These are phyloP conservation scores for Sindora glabra DNA, from an alignment of 306 rosid species.

Conservation along the genomic window DNA sequence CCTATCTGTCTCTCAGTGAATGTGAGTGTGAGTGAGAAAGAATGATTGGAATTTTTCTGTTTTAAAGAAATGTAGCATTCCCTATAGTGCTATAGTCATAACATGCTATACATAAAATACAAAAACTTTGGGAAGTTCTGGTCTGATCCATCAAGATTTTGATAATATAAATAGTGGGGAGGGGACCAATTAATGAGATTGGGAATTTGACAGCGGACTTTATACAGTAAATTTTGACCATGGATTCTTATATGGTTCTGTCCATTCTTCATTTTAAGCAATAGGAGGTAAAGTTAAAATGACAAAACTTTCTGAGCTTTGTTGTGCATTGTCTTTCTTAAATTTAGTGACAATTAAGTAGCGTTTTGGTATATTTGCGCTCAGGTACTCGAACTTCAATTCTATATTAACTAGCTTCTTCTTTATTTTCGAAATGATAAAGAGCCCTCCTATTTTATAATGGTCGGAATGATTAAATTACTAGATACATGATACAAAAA, in stretches of 20 bases:
- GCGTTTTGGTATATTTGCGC: too few relatives aligned
- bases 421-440: too few relatives aligned
- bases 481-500: too few relatives aligned
- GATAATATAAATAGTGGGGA: background rate
- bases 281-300: background rate
- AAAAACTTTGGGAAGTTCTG: background rate
- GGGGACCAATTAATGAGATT: slow-evolving; percentile 5
- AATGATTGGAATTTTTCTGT: slow-evolving; percentile 5
- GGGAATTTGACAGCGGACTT: background rate
- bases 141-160: too few relatives aligned
- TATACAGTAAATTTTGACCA: slow-evolving; percentile 9
- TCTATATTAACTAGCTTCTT: too few relatives aligned
- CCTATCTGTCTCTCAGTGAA: slow-evolving; percentile 1
- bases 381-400: too few relatives aligned
- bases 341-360: too few relatives aligned
- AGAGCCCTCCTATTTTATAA: too few relatives aligned
- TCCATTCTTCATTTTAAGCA: slow-evolving; percentile 2
- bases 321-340: too few relatives aligned
- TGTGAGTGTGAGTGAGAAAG: slow-evolving; percentile 30
- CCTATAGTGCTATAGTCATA: background rate
- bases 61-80: background rate
- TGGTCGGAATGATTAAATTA: too few relatives aligned
- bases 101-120: slow-evolving; percentile 3
- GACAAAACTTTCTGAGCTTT: too few relatives aligned
- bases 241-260: slow-evolving; percentile 12